Evolutionary conservation across 495 filamentous ascomycete genomes (phyloP), one percentile per base, ranked within the genome.

Genomic region (Penicillium flavigenum): DNA sequence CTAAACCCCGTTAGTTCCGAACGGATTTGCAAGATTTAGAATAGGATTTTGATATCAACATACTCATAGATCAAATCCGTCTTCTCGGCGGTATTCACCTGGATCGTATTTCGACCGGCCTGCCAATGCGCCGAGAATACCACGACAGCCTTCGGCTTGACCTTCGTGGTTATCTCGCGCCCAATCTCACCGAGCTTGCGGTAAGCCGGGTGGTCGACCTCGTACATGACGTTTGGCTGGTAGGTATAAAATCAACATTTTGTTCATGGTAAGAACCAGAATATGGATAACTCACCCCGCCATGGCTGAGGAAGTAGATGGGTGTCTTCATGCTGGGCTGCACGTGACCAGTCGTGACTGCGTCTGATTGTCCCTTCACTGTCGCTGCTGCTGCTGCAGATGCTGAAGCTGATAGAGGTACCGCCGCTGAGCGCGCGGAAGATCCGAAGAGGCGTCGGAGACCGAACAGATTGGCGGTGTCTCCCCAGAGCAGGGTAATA

Each of bases 121-220:
- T 92, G 86, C 91, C 91, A 95, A 72, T 96, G 90, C 24, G 89
- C 91, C 11, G 88, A 92, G 70, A 96, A 90, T 12, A 96, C 89
- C 11, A 96, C 87, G 14, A 94, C 79, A 16, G 90, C 91, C 54
- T 84, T 86, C 19, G 90, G 90, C 65, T 88, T 88, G 32, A 93
- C 84, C 63, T 86, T 87, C 27, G 84, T 78, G 0, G 89, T 92
- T 64, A 96, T 95, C 63, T 95, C 90, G 8, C 69, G 76, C 27
- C 91, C 91, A 48, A 94, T 85, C 14, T 72, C 60, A 43, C 83
- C 80, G 7, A 96, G 80, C 52, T 88, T 72, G n/a, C 67, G 61
- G 65, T 92, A 91, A 50, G 83, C 90, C 6, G 89, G 89, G 70
- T 96, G 91, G 0, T 83, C 72, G 0, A 75, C 81, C 8, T 87